These are phyloP conservation scores for Spencermartinsiella ligniputridi DNA, from an alignment of 1,139 yeast genomes.

Conservation along the genomic window DNA sequence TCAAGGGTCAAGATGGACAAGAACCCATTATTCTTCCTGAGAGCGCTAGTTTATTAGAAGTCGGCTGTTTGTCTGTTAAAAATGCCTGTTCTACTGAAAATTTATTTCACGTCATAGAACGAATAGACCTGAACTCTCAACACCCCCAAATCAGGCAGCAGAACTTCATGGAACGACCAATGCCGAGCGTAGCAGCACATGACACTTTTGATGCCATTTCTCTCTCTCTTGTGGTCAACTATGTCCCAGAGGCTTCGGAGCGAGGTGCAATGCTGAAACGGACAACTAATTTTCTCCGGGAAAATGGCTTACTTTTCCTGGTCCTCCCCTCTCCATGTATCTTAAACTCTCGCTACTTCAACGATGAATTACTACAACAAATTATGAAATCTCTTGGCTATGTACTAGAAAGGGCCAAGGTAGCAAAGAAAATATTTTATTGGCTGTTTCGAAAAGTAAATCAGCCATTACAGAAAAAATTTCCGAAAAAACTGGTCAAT, in stretches of 20 bases:
- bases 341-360: conserved; percentile 73
- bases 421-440: conserved; percentile 73
- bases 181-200: conserved; percentile 45
- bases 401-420: conserved; percentile 42
- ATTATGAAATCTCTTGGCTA: conserved; percentile 63
- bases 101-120: conserved; percentile 38
- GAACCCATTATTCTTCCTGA: not conserved
- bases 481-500: conserved; percentile 23
- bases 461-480: conserved; percentile 11
- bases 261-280: conserved; percentile 75
- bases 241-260: conserved; percentile 66
- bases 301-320: conserved; percentile 49
- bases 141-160: conserved; percentile 66
- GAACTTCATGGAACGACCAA: conserved; percentile 76
- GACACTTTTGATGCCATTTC: conserved; percentile 60
- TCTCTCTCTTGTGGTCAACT: conserved; percentile 81
- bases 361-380: conserved; percentile 39
- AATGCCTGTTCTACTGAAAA: conserved; percentile 58
- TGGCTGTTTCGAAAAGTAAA: conserved; percentile 44
- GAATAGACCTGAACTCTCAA: conserved; percentile 81
- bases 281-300: conserved; percentile 54
- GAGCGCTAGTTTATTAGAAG: conserved; percentile 54
- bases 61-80: conserved; percentile 69
- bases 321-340: conserved; percentile 90
- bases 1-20: conserved; percentile 29